phyloP scores from a whole-genome alignment of 192 early-diverging fungal species.

The Coemansia sp. region DNA sequence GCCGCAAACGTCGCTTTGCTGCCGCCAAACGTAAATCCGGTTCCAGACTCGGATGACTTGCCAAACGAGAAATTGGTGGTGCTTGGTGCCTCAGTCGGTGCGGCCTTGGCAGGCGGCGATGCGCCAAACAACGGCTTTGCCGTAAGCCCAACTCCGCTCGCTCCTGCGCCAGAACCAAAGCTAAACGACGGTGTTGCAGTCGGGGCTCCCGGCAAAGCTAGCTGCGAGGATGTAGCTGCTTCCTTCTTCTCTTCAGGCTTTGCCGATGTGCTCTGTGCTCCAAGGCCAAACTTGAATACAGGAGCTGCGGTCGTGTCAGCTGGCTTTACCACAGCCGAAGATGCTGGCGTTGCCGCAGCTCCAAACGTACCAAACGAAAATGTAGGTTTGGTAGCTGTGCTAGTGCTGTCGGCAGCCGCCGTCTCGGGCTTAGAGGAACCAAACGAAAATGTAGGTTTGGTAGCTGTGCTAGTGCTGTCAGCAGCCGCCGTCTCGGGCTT shows the following conservation, averaged over 20 bases:
- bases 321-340: slow-evolving; percentile 1
- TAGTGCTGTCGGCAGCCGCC: background rate
- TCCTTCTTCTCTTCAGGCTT: background rate
- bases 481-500: slow-evolving; percentile 5
- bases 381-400: background rate
- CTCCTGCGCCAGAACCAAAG: slow-evolving; percentile 6
- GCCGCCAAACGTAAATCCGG: slow-evolving; percentile 14
- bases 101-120: background rate
- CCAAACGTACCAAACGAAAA: slow-evolving; percentile 24
- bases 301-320: slow-evolving; percentile 1
- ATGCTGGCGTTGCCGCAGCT: background rate
- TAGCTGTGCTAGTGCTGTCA: background rate
- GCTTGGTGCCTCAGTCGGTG: background rate
- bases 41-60: slow-evolving; percentile 11
- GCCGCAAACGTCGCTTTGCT: slow-evolving; percentile 9
- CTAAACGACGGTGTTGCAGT: slow-evolving; percentile 23
- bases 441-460: slow-evolving; percentile 16
- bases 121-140: slow-evolving; percentile 7
- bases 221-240: background rate
- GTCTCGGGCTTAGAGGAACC: too few relatives aligned
- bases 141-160: background rate
- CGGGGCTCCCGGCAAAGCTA: background rate
- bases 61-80: slow-evolving; percentile 18
- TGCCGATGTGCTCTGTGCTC: background rate
- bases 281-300: slow-evolving; percentile 19